Evolutionary conservation across 2,329 filamentous ascomycete genomes (phyloP).

Genomic region (Epichloe gansuensis): DNA sequence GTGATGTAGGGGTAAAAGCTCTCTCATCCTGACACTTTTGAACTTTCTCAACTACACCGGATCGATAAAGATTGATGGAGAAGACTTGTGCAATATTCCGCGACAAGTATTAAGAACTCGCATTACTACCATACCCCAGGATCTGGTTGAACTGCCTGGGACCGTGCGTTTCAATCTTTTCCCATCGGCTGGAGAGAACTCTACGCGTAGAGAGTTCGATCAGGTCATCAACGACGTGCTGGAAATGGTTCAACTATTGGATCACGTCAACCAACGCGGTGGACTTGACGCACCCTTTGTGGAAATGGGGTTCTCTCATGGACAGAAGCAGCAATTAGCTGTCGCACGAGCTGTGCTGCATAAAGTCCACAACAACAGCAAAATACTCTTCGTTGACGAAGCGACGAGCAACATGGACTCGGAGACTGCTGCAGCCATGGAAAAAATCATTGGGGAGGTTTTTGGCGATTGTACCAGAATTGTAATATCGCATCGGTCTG

Average conservation of each 20-base stretch:
- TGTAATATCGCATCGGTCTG: no score
- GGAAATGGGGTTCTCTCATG: slow-evolving; percentile 6
- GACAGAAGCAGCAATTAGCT: slow-evolving; percentile 10
- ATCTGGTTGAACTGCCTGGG: slow-evolving; percentile 11
- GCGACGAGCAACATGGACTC: slow-evolving; percentile 6
- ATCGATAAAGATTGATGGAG: no score
- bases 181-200: not conserved
- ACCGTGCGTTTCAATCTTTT: slow-evolving; percentile 5
- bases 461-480: no score
- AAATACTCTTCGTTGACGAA: slow-evolving; percentile 6
- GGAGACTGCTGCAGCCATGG: slow-evolving; percentile 1
- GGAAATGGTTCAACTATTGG: slow-evolving; percentile 6
- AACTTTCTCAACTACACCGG: no score
- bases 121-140: slow-evolving; percentile 20
- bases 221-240: slow-evolving; percentile 3
- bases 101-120: no score
- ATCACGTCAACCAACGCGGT: slow-evolving; percentile 1
- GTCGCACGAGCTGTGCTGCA: slow-evolving; percentile 8
- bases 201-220: no score
- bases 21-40: no score
- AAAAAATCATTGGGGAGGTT: no score
- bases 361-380: not conserved
- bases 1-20: no score
- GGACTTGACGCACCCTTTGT: slow-evolving; percentile 8
- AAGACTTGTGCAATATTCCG: no score